Conservation (phyloP, 345 rosid species). For the Atalantia buxifolia region DNA sequence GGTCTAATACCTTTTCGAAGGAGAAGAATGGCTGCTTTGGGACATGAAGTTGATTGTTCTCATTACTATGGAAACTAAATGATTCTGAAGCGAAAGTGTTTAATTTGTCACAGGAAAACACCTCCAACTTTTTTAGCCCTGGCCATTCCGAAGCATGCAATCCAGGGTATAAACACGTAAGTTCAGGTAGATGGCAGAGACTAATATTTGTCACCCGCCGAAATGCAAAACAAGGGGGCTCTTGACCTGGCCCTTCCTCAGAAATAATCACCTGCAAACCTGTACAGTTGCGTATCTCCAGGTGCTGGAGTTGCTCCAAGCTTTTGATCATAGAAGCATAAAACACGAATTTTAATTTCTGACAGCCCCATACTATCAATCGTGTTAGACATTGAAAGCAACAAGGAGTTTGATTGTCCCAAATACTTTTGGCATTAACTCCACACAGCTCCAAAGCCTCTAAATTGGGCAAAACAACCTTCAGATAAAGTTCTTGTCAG, state of each 20-base stretch:
- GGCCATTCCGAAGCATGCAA: slow-evolving; percentile 20
- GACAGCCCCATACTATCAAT: background rate
- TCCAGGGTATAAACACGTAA: slow-evolving; percentile 25
- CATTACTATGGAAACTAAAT: background rate
- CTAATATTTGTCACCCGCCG: slow-evolving; percentile 3
- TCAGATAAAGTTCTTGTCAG: background rate
- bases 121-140: background rate
- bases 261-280: background rate
- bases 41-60: background rate
- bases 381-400: background rate
- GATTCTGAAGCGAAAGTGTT: background rate
- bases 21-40: background rate
- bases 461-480: slow-evolving; percentile 24
- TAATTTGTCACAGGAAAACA: background rate
- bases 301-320: background rate
- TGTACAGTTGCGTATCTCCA: background rate
- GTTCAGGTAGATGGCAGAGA: background rate
- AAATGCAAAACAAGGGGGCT: slow-evolving; percentile 9
- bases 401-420: background rate
- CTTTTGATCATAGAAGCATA: background rate
- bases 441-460: background rate
- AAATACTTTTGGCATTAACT: background rate
- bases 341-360: background rate
- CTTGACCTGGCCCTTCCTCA: slow-evolving; percentile 7
- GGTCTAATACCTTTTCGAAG: slow-evolving; percentile 4